These are phyloP conservation scores for Tuber brumale DNA, from an alignment of 495 filamentous ascomycete genomes.

Conservation along the genomic window DNA sequence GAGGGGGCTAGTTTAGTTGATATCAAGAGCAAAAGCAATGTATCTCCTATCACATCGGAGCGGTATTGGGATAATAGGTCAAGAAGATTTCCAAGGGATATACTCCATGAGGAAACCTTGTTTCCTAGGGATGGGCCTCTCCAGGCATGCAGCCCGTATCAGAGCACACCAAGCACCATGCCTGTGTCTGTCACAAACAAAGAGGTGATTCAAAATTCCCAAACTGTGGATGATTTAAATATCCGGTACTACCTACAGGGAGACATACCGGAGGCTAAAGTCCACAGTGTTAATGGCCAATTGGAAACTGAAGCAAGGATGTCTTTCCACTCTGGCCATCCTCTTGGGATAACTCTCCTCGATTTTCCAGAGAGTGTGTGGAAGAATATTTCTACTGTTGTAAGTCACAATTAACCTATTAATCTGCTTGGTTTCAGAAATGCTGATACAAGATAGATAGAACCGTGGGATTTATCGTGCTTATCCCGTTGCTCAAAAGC, in stretches of 20 bases:
- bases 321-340: not conserved
- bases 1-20: no score
- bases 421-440: not conserved
- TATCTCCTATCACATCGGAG: no score
- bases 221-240: not conserved
- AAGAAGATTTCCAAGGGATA: no score
- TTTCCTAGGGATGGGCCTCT: not conserved
- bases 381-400: not conserved
- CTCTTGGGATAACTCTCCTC: not conserved
- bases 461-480: conserved; percentile 25
- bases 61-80: no score
- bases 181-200: not conserved
- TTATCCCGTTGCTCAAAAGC: conserved; percentile 22
- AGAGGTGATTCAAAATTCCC: not conserved
- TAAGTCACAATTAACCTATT: not conserved
- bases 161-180: not conserved
- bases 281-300: not conserved
- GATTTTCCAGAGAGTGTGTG: not conserved
- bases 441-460: conserved; percentile 10
- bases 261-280: not conserved
- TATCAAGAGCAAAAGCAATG: no score
- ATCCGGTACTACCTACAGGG: not conserved
- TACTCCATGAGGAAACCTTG: not conserved
- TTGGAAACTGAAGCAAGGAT: not conserved
- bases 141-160: not conserved